Conservation (phyloP, 805 yeast genomes). For the Suhomyces faveliae region DNA sequence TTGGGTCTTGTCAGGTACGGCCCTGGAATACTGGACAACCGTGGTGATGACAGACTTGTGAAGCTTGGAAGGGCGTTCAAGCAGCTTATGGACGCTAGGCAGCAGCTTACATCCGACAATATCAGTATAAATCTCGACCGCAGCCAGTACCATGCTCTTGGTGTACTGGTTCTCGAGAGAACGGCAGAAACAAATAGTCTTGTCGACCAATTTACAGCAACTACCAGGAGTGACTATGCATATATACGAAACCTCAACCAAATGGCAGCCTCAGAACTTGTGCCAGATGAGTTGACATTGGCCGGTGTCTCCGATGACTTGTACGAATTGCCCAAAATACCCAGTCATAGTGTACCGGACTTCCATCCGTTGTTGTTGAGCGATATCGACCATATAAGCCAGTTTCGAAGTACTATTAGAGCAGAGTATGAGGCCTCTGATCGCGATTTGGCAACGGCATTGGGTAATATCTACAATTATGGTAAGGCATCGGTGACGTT, state of each 20-base stretch:
- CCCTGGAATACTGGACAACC: slow-evolving; percentile 1
- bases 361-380: slow-evolving; percentile 9
- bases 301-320: background rate
- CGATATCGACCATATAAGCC: background rate
- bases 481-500: slow-evolving; percentile 3
- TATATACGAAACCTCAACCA: background rate
- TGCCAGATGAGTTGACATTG: background rate
- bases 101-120: background rate
- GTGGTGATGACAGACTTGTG: slow-evolving; percentile 1
- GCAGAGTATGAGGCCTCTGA: background rate
- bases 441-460: background rate
- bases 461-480: background rate
- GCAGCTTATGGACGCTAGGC: background rate
- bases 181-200: background rate
- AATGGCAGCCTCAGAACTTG: background rate
- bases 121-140: background rate
- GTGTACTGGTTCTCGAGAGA: background rate
- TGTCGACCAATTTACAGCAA: background rate
- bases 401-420: background rate
- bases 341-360: background rate
- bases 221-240: background rate
- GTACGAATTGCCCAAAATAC: slow-evolving; percentile 7
- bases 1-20: background rate
- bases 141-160: background rate
- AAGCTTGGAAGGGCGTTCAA: slow-evolving; percentile 3